These are phyloP conservation scores for Kluyveromyces marxianus DNA, from an alignment of 1,139 yeast genomes.

Conservation along the genomic window DNA sequence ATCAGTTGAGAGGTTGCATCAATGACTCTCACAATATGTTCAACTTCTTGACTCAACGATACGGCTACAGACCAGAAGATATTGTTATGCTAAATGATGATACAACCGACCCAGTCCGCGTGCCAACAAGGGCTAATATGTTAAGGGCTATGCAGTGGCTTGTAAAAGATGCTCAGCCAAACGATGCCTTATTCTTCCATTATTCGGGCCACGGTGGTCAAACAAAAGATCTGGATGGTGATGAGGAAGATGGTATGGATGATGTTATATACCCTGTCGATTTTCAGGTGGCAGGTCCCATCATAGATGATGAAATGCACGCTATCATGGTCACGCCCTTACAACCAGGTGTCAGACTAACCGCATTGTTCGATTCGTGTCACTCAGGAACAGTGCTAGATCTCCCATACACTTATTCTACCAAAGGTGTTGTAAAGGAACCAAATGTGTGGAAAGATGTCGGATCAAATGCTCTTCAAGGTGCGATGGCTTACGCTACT, in stretches of 20 bases:
- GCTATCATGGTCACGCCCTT: conserved; percentile 70
- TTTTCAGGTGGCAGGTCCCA: conserved; percentile 63
- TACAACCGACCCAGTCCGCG: conserved; percentile 49
- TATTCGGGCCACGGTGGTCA: conserved; percentile 95
- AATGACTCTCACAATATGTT: conserved; percentile 69
- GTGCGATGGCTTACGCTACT: conserved; percentile 63
- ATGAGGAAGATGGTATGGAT: conserved; percentile 84
- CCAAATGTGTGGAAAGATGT: conserved; percentile 83
- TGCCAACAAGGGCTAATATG: conserved; percentile 75
- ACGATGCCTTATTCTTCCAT: conserved; percentile 78
- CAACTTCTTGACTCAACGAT: conserved; percentile 44
- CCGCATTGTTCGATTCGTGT: conserved; percentile 87
- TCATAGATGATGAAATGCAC: conserved; percentile 82
- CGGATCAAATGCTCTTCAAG: conserved; percentile 65
- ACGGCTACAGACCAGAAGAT: conserved; percentile 68
- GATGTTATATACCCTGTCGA: conserved; percentile 91
- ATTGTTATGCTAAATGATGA: conserved; percentile 80
- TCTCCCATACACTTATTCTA: conserved; percentile 81
- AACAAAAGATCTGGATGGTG: conserved; percentile 73
- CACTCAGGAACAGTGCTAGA: conserved; percentile 91
- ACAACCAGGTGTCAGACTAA: conserved; percentile 76
- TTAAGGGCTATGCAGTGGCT: conserved; percentile 88
- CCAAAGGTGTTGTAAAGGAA: conserved; percentile 86
- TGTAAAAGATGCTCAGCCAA: conserved; percentile 74
- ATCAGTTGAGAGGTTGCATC: conserved; percentile 76